These are phyloP conservation scores for Pseudogymnoascus sp. DNA, from an alignment of 2,329 filamentous ascomycete genomes.

Conservation along the genomic window DNA sequence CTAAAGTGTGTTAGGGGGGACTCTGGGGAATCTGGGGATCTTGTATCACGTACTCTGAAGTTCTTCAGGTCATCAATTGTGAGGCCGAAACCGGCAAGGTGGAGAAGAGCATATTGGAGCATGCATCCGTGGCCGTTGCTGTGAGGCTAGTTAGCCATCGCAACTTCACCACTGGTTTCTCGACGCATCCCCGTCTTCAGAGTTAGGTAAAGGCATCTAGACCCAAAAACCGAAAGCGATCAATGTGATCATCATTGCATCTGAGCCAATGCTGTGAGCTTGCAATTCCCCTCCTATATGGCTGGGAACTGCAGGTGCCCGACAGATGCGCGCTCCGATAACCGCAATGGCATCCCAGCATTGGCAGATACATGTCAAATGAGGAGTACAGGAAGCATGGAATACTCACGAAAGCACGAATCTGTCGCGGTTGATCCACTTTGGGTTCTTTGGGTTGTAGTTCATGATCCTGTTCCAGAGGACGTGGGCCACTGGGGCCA, in stretches of 20 bases:
- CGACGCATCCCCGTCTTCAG: neutral
- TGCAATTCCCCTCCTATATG: neutral
- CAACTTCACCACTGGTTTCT: neutral
- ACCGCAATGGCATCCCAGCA: neutral
- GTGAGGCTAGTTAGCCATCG: constrained; percentile 16
- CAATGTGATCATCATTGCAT: neutral
- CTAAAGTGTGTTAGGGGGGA: constrained; percentile 28
- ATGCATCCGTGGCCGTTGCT: constrained; percentile 99
- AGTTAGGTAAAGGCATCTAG: neutral
- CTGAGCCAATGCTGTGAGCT: neutral
- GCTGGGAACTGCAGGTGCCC: neutral
- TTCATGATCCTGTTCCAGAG: constrained; percentile 99
- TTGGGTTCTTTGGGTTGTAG: constrained; percentile 99
- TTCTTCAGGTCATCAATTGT: constrained; percentile 87
- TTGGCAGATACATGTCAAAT: constrained; percentile 4
- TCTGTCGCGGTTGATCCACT: constrained; percentile 95
- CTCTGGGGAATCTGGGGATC: constrained; percentile 10
- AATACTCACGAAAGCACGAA: constrained; percentile 93
- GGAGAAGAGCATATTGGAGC: constrained; percentile 97
- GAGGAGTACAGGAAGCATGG: neutral
- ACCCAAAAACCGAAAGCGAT: neutral
- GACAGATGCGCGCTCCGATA: neutral
- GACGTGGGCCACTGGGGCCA: constrained; percentile 64
- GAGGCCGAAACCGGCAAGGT: constrained; percentile 87
- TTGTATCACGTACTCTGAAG: constrained; percentile 63